Conservation (phyloP, 2,329 filamentous ascomycete genomes). For the Ploettnerulaceae sp. region DNA sequence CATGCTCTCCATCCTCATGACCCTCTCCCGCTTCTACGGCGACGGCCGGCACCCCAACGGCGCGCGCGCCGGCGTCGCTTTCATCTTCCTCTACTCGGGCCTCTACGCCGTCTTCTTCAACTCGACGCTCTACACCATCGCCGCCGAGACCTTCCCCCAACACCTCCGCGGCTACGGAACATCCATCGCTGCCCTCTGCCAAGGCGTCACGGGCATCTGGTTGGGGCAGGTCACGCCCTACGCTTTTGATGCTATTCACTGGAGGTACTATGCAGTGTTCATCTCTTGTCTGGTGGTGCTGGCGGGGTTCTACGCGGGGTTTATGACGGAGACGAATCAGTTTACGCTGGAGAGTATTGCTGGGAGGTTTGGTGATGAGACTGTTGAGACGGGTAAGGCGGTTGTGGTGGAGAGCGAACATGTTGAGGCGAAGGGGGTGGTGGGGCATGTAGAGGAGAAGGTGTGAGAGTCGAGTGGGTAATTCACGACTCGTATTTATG, state of each 20-base stretch:
- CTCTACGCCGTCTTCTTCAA: conserved; percentile 38
- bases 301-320: conserved; percentile 38
- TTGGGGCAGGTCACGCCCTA: conserved; percentile 35
- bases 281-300: conserved; percentile 26
- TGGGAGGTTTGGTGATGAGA: conserved; percentile 28
- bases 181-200: conserved; percentile 32
- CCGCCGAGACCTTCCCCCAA: conserved; percentile 35
- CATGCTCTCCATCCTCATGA: conserved; percentile 16
- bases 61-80: conserved; percentile 34
- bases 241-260: conserved; percentile 35
- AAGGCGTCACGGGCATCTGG: conserved; percentile 31
- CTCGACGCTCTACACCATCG: conserved; percentile 35
- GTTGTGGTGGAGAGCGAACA: no score
- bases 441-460: no score
- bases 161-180: conserved; percentile 33
- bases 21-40: conserved; percentile 1
- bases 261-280: conserved; percentile 39
- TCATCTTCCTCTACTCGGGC: conserved; percentile 38
- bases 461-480: no score
- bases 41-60: conserved; percentile 30
- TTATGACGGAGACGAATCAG: conserved; percentile 64
- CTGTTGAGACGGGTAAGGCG: no score
- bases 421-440: no score
- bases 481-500: no score
- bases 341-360: conserved; percentile 55